These are phyloP conservation scores for Colletotrichum tabaci DNA, from an alignment of 2,329 filamentous ascomycete species.

Conservation along the genomic window DNA sequence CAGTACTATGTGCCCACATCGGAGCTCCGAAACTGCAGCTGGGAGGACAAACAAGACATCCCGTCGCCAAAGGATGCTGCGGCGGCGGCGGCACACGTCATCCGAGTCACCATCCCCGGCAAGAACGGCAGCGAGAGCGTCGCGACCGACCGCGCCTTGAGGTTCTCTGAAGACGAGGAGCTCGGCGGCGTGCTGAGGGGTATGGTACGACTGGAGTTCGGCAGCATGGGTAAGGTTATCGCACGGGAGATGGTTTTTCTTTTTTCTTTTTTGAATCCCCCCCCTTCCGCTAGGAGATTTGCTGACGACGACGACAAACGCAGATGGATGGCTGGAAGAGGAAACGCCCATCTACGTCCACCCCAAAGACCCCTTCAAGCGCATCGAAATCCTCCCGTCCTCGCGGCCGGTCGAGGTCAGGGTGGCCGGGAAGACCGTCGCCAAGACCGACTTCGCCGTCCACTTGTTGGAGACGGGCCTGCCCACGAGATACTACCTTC, in stretches of 20 bases:
- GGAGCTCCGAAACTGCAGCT: conserved; percentile 49
- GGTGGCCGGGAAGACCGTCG: conserved; percentile 62
- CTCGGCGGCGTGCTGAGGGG: conserved; percentile 51
- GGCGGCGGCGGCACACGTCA: conserved; percentile 47
- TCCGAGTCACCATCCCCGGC: conserved; percentile 50
- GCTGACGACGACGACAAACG: too few relatives aligned
- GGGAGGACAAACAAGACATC: conserved; percentile 48
- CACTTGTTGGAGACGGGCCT: conserved; percentile 75
- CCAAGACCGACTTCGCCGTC: conserved; percentile 60
- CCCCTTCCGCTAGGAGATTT: not conserved
- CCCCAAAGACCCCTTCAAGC: conserved; percentile 77
- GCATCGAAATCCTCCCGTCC: conserved; percentile 73
- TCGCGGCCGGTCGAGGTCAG: conserved; percentile 67
- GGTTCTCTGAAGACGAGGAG: conserved; percentile 57
- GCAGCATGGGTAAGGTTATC: conserved; percentile 50
- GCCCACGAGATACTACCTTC: conserved; percentile 72
- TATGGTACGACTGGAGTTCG: conserved; percentile 54
- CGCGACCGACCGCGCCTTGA: conserved; percentile 53
- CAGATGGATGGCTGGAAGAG: conserved; percentile 67
- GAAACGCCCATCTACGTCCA: conserved; percentile 72
- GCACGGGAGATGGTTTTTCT: too few relatives aligned
- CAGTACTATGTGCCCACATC: conserved; percentile 58
- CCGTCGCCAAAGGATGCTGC: conserved; percentile 44
- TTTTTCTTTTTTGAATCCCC: too few relatives aligned
- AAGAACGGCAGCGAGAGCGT: conserved; percentile 46